phyloP scores from a whole-genome alignment of 2,329 filamentous ascomycete genomes.

The Exophiala bonariae region DNA sequence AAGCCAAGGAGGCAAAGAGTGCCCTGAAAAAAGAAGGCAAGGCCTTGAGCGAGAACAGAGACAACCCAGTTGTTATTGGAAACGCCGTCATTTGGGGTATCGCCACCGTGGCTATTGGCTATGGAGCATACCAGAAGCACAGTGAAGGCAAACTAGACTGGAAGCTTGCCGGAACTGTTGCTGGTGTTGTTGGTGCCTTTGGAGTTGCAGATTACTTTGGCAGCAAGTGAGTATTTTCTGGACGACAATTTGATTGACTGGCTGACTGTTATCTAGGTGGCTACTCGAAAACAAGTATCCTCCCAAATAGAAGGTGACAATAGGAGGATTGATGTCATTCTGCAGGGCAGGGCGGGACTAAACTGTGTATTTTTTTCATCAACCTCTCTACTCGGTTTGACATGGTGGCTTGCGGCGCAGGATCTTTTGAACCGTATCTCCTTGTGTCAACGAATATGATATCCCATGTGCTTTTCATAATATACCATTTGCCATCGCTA shows the following conservation, averaged over 20 bases:
- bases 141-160: conserved; percentile 46
- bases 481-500: neutral
- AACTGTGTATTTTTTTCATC: conserved; percentile 14
- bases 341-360: neutral
- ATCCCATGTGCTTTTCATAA: conserved; percentile 15
- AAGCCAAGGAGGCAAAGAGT: conserved; percentile 30
- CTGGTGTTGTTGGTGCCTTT: conserved; percentile 45
- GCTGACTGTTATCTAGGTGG: conserved; percentile 38
- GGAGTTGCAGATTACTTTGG: conserved; percentile 49
- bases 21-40: conserved; percentile 28
- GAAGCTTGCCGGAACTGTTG: conserved; percentile 44
- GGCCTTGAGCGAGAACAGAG: conserved; percentile 40
- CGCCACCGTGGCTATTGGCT: conserved; percentile 43
- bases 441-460: conserved; percentile 22
- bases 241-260: neutral
- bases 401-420: conserved; percentile 16
- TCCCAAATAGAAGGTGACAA: conserved; percentile 38
- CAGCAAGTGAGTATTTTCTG: conserved; percentile 46
- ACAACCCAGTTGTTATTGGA: conserved; percentile 48
- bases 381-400: conserved; percentile 23
- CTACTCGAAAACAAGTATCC: conserved; percentile 53
- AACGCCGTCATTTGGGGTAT: conserved; percentile 46
- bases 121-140: conserved; percentile 50
- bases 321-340: conserved; percentile 1
- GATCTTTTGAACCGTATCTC: conserved; percentile 8